phyloP scores from a whole-genome alignment of 768 basidiomycete genomes.

The Sistotremastrum niveocremeum region DNA sequence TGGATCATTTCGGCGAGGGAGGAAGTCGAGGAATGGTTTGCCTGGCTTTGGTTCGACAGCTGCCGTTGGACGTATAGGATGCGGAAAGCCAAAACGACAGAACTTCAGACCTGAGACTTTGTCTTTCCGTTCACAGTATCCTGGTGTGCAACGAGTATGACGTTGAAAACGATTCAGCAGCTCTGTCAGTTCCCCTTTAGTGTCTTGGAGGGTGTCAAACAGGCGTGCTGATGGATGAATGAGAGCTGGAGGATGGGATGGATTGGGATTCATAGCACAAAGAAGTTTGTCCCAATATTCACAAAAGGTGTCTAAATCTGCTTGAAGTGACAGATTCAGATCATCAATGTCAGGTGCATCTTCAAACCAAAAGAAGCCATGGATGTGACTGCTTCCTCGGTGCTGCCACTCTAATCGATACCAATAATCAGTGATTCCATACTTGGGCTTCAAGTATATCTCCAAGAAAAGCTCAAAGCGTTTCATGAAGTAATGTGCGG shows the following conservation, averaged over 20 bases:
- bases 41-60: conserved; percentile 2
- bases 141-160: conserved; percentile 10
- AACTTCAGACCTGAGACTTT: conserved; percentile 9
- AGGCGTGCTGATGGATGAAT: conserved; percentile 1
- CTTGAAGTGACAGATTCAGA: not conserved
- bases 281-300: too few species aligned
- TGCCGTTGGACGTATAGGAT: conserved; percentile 6
- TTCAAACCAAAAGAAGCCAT: conserved; percentile 1
- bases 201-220: too few species aligned
- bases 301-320: not conserved
- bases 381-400: too few species aligned
- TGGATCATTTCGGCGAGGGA: conserved; percentile 11
- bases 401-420: too few species aligned
- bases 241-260: not conserved
- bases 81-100: conserved; percentile 12
- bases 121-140: conserved; percentile 13
- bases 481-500: conserved; percentile 1
- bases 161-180: not conserved
- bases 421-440: too few species aligned
- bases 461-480: too few species aligned
- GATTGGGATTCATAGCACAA: too few species aligned
- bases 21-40: conserved; percentile 6
- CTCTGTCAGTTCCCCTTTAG: not conserved
- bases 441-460: too few species aligned
- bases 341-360: conserved; percentile 1